Conservation (phyloP, 495 filamentous ascomycete species). For the Aspergillus leporis region DNA sequence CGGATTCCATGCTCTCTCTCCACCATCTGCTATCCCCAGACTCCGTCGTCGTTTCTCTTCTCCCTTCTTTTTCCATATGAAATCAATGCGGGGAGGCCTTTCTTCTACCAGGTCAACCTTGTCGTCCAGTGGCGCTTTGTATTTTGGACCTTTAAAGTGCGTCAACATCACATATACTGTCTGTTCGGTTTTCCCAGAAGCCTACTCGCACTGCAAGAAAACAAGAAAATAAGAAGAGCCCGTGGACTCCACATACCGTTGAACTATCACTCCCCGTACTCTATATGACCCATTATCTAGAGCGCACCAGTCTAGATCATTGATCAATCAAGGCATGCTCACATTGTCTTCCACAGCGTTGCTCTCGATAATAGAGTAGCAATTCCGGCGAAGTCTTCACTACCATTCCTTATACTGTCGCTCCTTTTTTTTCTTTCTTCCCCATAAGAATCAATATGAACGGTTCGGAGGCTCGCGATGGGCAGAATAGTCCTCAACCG, state of each 20-base stretch:
- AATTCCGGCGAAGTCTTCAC: slow-evolving; percentile 11
- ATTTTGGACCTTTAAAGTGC: slow-evolving; percentile 2
- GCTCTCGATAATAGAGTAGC: slow-evolving; percentile 32
- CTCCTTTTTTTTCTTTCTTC: slow-evolving; percentile 8
- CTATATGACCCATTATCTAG: slow-evolving; percentile 3
- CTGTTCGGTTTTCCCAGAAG: not conserved
- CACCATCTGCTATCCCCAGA: slow-evolving; percentile 29
- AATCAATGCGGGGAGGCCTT: slow-evolving; percentile 20
- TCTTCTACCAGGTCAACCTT: slow-evolving; percentile 10
- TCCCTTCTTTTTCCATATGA: slow-evolving; percentile 11
- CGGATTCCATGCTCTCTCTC: slow-evolving; percentile 19
- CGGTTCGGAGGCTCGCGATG: slow-evolving; percentile 30
- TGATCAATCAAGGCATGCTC: slow-evolving; percentile 36
- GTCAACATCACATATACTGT: slow-evolving; percentile 5
- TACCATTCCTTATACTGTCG: slow-evolving; percentile 4
- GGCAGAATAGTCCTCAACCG: slow-evolving; percentile 32
- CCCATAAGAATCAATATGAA: slow-evolving; percentile 36
- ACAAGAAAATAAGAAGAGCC: slow-evolving; percentile 2
- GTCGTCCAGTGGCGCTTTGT: slow-evolving; percentile 10
- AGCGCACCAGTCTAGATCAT: not conserved
- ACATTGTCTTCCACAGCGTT: slow-evolving; percentile 22
- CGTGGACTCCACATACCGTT: slow-evolving; percentile 6
- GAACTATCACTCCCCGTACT: slow-evolving; percentile 4
- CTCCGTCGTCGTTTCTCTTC: slow-evolving; percentile 19
- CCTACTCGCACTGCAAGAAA: not conserved